phyloP scores from a whole-genome alignment of 2,329 filamentous ascomycete species.

The Aspergillus sp. region DNA sequence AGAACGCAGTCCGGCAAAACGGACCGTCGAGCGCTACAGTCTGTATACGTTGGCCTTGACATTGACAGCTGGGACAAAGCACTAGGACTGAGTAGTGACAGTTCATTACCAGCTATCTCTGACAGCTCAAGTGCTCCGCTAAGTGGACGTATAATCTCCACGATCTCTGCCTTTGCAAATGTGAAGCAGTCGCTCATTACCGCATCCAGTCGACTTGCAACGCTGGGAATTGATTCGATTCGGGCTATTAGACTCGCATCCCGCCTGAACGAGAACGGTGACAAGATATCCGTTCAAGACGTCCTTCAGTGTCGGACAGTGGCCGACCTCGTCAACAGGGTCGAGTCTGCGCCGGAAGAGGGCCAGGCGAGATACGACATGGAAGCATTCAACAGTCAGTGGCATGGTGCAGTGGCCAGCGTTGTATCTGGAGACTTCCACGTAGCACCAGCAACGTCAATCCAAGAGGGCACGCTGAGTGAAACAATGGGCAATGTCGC shows the following conservation, averaged over 20 bases:
- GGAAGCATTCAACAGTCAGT: slow-evolving; percentile 22
- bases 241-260: too few species aligned
- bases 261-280: too few species aligned
- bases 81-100: not conserved
- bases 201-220: too few species aligned
- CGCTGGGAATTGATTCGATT: too few species aligned
- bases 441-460: slow-evolving; percentile 31
- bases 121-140: too few species aligned
- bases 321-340: slow-evolving; percentile 24
- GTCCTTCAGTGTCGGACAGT: slow-evolving; percentile 30
- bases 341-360: not conserved
- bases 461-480: slow-evolving; percentile 41
- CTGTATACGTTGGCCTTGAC: slow-evolving; percentile 25
- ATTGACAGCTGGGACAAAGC: slow-evolving; percentile 27
- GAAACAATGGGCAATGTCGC: slow-evolving; percentile 39
- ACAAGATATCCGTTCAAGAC: slow-evolving; percentile 5
- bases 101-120: too few species aligned
- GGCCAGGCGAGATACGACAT: slow-evolving; percentile 17
- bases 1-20: slow-evolving; percentile 32
- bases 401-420: slow-evolving; percentile 17
- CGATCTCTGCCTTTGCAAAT: too few species aligned
- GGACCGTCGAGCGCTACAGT: slow-evolving; percentile 30
- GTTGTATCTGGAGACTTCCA: slow-evolving; percentile 18
- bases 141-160: too few species aligned
- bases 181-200: too few species aligned